Evolutionary conservation across 352 stramenopile species (phyloP), one percentile per base, ranked within the genome.

Genomic region (Phytophthora boehmeriae): DNA sequence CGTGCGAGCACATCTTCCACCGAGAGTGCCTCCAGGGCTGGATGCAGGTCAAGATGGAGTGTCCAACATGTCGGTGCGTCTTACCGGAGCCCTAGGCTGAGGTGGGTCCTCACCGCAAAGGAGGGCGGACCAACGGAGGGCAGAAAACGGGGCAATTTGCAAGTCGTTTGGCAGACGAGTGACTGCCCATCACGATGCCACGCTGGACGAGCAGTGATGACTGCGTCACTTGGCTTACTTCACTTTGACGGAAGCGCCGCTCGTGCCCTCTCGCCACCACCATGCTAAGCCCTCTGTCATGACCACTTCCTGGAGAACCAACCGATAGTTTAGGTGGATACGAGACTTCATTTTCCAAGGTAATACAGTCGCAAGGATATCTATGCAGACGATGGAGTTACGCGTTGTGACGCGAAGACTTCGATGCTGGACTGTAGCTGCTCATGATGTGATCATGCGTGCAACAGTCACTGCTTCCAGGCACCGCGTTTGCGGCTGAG

Each of bases 21-120:
- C 83, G 86, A 56, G 81, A 94, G 57, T 98, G 96, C 68, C 86
- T 98, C 49, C 77, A 97, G 63, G 90, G 97, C 67, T 98, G 96
- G 96, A 98, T 98, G 96, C 88, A 98, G 45, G 90, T 98, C 46
- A 98, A 98, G 76, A 98, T 98, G 93, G 93, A 98, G 75, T 98
- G 96, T 76, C 95, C 95, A 51, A 97, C 96, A 55, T 98, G 95
- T 81, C 80, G 95, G 57, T 93, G 83, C 59, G 83, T 85, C 41
- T 76, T 98, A 52, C 93, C 95, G 22, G 83, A 92, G 76, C 85
- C 85, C n/a, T 95, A 79, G 43, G 42, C 25, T 59, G 63, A 66
- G 45, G 45, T 62, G 66, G 68, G 66, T 56, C 43, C 23, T 51
- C 43, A 25, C 20, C 22, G 57, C 27, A 63, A 34, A 71, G 48